Evolutionary conservation across 352 stramenopile species (phyloP), one percentile per base, ranked within the genome.

Genomic region (Phytophthora pluvialis): DNA sequence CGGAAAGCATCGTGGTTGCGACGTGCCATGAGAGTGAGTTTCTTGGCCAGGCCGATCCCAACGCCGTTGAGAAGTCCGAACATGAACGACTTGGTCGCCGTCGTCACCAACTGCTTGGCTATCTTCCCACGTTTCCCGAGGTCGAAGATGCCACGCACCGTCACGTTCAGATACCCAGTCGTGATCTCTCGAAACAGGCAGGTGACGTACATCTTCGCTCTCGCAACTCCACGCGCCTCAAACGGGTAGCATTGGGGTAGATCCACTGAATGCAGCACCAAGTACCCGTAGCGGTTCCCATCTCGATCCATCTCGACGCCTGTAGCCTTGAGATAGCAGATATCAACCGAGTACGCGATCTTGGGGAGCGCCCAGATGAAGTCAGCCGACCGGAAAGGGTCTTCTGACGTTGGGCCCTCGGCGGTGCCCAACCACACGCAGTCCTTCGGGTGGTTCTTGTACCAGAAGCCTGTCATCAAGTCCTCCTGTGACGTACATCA

Each of bases 401-500:
- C 73, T 5, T 70, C 36, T 1, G 45, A 25, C 1, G 73, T 76
- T 21, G 64, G 66, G 8, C 46, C 43, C 38, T 85, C 76, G 3
- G 75, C 60, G 13, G 53, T 75, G 12, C 69, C 63, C 11, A 88
- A 58, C 50, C 81, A 77, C 6, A 73, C 67, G 46, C 73, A 80
- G 64, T 88, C 76, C 29, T 42, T 66, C 5, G 54, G 75, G 18
- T 52, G 63, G 42, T 68, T 56, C 39, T 77, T 70, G 50, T 64
- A 88, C 50, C 54, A 73, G 10, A 75, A 76, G 0, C 51, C 58
- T 2, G 78, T 78, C 54, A 76, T 71, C 33, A 81, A 71, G 16
- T 82, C 70, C 8, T 71, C 67, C 42, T 70, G 67, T 8, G 73
- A 71, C 79, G 51, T 80, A 88, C 53, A 86, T 70, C 59, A 84